Base-by-base conservation (phyloP, 1,284 basidiomycete genomes). In the Pascua sp. region DNA sequence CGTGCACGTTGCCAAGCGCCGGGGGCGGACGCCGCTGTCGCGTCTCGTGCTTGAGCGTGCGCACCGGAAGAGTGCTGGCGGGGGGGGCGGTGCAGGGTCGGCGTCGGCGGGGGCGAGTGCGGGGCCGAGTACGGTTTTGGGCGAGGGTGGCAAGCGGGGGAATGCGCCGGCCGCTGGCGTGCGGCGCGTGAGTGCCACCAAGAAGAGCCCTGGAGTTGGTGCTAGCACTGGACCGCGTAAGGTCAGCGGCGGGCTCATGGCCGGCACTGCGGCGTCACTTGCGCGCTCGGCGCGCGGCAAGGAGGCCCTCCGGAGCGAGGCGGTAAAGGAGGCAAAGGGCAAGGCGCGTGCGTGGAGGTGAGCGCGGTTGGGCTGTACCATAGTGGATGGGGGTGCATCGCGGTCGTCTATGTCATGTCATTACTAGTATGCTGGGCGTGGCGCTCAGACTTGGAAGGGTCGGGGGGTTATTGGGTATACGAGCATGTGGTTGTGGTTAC, bases 1-100 rank as follows among this genome's bases (percentile, higher is more conserved):
- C n/a, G 40, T 47, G n/a, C 49, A 54, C 43, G 39, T 43, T 11
- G 49, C 36, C 15, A 66, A 65, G 40, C 56, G 66, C 11, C 63
- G 54, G 51, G 16, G 60, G 11, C 69, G 70, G 46, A 71, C 72
- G 2, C 71, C 72, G 7, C 59, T 76, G 8, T 63, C 67, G 13
- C 63, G 74, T n/a, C 55, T 75, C 16, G 74, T 76, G 3, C 55
- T 76, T 18, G 72, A 76, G 46, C 54, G 57, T 1, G 49, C 51
- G 47, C 48, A 53, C 42, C 53, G 53, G 18, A 17, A 24, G 39
- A 53, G 52, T n/a, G 42, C 18, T 17, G 18, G 5, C 8, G 41
- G 41, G n/a, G 3, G 7, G 11, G 42, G 42, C 7, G 17, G 42
- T n/a, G 40, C 40, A 41, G 40, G 40, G 15, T 43, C 42, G 2